A percentile compares a stretch with the other conserved stretches of the same genome.
These are phyloP conservation scores for Stentor roeselii DNA, from an alignment of 73 alveolate species.

Conservation along the genomic window DNA sequence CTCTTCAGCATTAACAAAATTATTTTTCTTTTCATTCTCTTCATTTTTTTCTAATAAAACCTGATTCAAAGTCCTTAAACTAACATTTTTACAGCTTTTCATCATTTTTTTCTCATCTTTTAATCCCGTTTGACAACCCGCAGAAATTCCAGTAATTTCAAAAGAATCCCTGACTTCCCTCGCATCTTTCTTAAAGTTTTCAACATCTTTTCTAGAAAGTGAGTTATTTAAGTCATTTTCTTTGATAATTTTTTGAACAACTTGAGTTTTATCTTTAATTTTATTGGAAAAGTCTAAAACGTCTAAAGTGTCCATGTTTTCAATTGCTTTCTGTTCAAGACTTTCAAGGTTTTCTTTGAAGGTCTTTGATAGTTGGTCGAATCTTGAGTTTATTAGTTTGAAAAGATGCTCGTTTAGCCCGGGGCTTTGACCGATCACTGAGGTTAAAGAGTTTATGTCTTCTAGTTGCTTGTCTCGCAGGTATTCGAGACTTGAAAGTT, in stretches of 20 bases:
- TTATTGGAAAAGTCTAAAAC: not conserved
- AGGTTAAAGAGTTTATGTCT: not conserved
- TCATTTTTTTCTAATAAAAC: too few species aligned
- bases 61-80: too few species aligned
- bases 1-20: too few species aligned
- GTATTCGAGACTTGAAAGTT: not conserved
- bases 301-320: not conserved
- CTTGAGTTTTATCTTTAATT: not conserved
- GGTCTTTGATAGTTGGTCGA: not conserved
- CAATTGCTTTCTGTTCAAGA: not conserved
- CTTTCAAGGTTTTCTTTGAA: not conserved
- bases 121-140: too few species aligned
- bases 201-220: not conserved
- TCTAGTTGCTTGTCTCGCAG: not conserved
- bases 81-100: too few species aligned
- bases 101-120: too few species aligned
- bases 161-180: too few species aligned
- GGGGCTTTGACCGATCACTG: not conserved
- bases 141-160: too few species aligned
- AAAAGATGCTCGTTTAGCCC: not conserved
- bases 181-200: not conserved
- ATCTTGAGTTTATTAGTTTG: not conserved
- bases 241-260: not conserved
- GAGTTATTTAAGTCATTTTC: not conserved
- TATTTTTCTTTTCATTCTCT: too few species aligned